phyloP scores from a whole-genome alignment of 305 asterid genomes.

The Withania somnifera region DNA sequence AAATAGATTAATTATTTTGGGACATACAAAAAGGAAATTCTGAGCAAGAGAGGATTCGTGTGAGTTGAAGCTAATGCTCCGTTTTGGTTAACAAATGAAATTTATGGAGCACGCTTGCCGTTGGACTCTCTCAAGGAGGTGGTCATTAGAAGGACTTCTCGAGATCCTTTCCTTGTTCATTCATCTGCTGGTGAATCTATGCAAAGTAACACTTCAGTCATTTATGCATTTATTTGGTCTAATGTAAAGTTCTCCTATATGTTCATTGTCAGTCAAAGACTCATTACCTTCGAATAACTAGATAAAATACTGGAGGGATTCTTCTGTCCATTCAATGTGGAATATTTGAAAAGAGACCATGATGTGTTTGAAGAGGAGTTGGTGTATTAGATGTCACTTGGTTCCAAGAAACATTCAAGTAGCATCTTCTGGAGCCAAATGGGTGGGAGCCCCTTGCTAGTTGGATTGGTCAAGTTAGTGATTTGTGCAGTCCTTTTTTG shows the following conservation, averaged over 20 bases:
- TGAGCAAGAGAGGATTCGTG: background rate
- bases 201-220: too few species aligned
- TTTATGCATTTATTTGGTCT: background rate
- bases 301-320: background rate
- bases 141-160: background rate
- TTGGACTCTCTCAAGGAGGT: background rate
- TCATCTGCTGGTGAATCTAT: background rate
- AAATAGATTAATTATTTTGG: background rate
- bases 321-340: background rate
- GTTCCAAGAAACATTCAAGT: background rate
- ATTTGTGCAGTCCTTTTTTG: background rate
- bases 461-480: background rate
- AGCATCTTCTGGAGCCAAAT: background rate
- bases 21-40: background rate
- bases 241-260: background rate
- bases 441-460: background rate
- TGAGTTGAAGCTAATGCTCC: background rate
- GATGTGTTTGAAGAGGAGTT: background rate
- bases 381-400: background rate
- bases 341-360: background rate
- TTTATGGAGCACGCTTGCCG: background rate
- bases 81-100: background rate
- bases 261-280: background rate
- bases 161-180: background rate
- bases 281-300: background rate